phyloP scores from a whole-genome alignment of 441 rosid genomes.

The Populus hybrid region DNA sequence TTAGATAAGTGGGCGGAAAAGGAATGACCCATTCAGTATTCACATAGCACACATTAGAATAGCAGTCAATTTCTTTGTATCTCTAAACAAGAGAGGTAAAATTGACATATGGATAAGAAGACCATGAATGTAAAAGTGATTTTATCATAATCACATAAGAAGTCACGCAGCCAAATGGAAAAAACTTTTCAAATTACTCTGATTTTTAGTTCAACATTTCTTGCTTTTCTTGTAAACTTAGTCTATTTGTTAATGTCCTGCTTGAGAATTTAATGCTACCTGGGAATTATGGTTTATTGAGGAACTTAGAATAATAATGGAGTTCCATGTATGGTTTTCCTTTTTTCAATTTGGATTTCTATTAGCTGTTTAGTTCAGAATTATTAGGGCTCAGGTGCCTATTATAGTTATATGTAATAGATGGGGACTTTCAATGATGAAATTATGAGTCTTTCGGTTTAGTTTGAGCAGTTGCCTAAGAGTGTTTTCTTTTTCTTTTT shows the following conservation, averaged over 20 bases:
- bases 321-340: neutral
- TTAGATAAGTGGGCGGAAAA: constrained; percentile 13
- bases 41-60: constrained; percentile 1
- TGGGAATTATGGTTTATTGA: neutral
- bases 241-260: neutral
- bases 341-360: neutral
- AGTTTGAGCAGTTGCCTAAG: neutral
- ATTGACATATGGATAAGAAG: neutral
- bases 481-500: neutral
- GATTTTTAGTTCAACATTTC: neutral
- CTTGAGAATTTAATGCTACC: neutral
- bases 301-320: neutral
- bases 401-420: neutral
- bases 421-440: neutral
- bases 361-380: neutral
- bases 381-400: neutral
- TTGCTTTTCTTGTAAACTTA: neutral
- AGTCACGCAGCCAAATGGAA: neutral
- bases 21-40: constrained; percentile 1
- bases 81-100: neutral
- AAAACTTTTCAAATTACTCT: neutral
- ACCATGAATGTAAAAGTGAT: neutral
- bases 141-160: neutral
- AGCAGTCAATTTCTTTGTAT: neutral
- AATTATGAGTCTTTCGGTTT: neutral